Evolutionary conservation across 176 grass and related monocot genomes (phyloP).

Genomic region (Stipa capillata): DNA sequence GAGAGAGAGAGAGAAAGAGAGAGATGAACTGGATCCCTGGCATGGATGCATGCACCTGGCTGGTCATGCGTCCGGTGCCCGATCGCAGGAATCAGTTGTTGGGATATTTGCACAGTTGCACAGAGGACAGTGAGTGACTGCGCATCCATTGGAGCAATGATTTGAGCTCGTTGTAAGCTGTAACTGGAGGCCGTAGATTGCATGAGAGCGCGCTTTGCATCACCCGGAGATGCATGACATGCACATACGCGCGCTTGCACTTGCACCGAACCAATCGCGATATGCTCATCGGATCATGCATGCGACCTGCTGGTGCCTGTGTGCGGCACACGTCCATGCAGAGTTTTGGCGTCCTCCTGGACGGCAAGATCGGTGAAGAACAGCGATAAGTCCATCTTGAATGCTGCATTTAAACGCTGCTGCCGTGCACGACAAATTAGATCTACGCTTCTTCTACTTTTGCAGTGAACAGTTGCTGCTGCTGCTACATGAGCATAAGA

Average conservation of each 20-base stretch:
- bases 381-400: no score
- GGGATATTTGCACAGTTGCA: constrained; percentile 16
- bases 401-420: neutral
- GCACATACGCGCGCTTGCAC: no score
- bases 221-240: constrained; percentile 5
- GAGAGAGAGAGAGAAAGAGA: neutral
- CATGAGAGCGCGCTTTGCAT: neutral
- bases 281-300: neutral
- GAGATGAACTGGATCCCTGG: neutral
- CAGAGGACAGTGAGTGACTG: neutral
- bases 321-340: no score
- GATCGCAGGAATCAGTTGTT: constrained; percentile 30
- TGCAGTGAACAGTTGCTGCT: no score
- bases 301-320: neutral
- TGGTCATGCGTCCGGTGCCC: constrained; percentile 24
- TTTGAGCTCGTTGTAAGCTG: neutral
- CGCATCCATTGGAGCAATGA: neutral
- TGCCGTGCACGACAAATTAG: neutral
- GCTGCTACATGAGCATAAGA: no score
- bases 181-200: neutral
- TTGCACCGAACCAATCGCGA: neutral
- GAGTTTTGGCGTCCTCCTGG: neutral
- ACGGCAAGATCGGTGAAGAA: neutral
- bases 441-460: no score
- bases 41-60: neutral